These are phyloP conservation scores for Colletotrichum sp. DNA, from an alignment of 2,329 filamentous ascomycete genomes.

Conservation along the genomic window DNA sequence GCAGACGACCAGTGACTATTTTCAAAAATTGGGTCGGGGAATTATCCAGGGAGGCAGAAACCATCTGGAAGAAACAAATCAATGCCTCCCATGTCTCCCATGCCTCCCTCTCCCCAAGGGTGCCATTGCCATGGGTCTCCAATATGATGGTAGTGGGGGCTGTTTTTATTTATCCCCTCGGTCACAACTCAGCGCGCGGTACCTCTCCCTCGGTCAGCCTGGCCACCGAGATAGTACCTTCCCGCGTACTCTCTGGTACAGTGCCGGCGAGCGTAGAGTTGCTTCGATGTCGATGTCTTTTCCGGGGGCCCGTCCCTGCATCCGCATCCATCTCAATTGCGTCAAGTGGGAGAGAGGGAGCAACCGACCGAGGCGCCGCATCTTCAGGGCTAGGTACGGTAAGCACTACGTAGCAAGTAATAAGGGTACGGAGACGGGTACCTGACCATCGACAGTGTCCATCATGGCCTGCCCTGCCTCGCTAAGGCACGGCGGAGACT, in stretches of 20 bases:
- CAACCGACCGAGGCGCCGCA: neutral
- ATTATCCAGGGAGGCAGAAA: neutral
- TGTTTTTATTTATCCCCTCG: neutral
- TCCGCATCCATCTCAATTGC: neutral
- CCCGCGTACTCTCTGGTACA: neutral
- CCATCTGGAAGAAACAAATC: slow-evolving; percentile 13
- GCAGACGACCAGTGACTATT: neutral
- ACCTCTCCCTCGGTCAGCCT: neutral
- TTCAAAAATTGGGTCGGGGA: neutral
- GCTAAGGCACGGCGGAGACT: neutral
- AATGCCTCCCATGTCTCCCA: neutral
- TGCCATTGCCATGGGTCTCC: neutral
- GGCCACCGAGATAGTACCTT: neutral
- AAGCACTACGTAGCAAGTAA: neutral
- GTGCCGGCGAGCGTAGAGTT: neutral
- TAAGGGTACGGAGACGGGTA: neutral
- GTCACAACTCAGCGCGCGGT: neutral
- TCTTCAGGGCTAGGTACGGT: neutral
- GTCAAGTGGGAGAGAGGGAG: slow-evolving; percentile 1
- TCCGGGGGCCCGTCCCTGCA: slow-evolving; percentile 1
- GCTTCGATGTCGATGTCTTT: neutral
- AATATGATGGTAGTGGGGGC: neutral
- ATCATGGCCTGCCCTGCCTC: neutral
- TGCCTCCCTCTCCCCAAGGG: neutral
- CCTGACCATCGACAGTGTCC: neutral